Evolutionary conservation across 1,284 basidiomycete genomes (phyloP).

Genomic region (Rhodotorula sp.): DNA sequence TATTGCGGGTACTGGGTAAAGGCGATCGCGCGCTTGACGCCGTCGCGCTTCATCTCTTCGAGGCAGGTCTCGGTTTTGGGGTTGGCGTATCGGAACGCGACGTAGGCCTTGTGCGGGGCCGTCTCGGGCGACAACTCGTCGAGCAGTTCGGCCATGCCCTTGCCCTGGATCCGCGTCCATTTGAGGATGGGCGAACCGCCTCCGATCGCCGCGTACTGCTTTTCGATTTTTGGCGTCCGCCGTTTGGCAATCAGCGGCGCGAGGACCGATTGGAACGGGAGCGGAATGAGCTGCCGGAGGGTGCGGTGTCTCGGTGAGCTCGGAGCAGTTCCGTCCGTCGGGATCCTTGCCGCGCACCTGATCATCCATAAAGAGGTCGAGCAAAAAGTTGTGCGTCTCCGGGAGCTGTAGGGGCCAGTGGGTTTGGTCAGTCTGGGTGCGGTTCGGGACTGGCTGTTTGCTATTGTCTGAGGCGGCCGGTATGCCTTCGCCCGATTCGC

Average conservation of each 20-base stretch:
- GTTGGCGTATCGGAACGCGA: constrained; percentile 85
- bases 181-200: constrained; percentile 96
- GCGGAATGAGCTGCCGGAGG: constrained; percentile 86
- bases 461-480: background rate
- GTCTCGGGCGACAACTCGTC: constrained; percentile 90
- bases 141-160: constrained; percentile 81
- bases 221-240: constrained; percentile 89
- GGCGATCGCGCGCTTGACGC: constrained; percentile 86
- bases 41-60: constrained; percentile 81
- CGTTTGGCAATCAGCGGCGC: constrained; percentile 87
- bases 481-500: too few species aligned
- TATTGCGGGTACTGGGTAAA: constrained; percentile 99
- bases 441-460: background rate
- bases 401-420: constrained; percentile 46
- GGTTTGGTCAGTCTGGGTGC: background rate
- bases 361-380: constrained; percentile 86
- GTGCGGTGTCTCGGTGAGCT: background rate
- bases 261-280: constrained; percentile 84
- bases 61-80: constrained; percentile 84
- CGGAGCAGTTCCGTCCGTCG: too few species aligned
- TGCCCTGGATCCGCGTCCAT: constrained; percentile 86
- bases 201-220: constrained; percentile 92
- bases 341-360: background rate
- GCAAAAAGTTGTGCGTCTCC: constrained; percentile 66
- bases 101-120: constrained; percentile 93